Evolutionary conservation across 768 basidiomycete species (phyloP).

Genomic region (Ramaria rubella): DNA sequence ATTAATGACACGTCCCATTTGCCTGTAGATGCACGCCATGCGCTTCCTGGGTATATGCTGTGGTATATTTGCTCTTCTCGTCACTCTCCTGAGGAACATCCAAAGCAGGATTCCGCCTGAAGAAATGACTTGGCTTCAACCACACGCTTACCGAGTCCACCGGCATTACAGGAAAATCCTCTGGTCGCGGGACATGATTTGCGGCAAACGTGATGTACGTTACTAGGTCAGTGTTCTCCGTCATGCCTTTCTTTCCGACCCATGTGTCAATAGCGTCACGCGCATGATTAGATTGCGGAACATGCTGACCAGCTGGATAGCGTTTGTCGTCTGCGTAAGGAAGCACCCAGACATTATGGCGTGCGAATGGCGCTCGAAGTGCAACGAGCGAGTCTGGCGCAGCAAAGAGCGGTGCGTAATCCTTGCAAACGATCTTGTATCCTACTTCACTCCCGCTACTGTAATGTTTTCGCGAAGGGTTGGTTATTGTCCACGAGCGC

Average conservation of each 20-base stretch:
- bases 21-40: too few relatives aligned
- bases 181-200: constrained; percentile 79
- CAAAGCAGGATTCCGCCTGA: constrained; percentile 79
- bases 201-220: constrained; percentile 74
- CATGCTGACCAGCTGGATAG: too few relatives aligned
- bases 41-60: too few relatives aligned
- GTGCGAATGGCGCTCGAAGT: constrained; percentile 64
- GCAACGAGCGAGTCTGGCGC: constrained; percentile 62
- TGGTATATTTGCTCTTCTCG: constrained; percentile 49
- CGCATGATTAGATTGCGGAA: too few relatives aligned
- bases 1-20: too few relatives aligned
- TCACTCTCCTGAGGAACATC: constrained; percentile 80
- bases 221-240: constrained; percentile 74
- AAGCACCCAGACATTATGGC: constrained; percentile 81
- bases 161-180: constrained; percentile 93
- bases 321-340: constrained; percentile 70
- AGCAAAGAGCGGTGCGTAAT: constrained; percentile 56
- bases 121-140: constrained; percentile 83
- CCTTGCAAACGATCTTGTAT: constrained; percentile 61
- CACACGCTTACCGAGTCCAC: constrained; percentile 62
- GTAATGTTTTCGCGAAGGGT: constrained; percentile 61
- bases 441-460: constrained; percentile 61
- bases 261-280: constrained; percentile 68
- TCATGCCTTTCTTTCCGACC: constrained; percentile 48
- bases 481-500: constrained; percentile 82